Base-by-base conservation (phyloP, 352 stramenopile genomes). In the Phytophthora melonis region DNA sequence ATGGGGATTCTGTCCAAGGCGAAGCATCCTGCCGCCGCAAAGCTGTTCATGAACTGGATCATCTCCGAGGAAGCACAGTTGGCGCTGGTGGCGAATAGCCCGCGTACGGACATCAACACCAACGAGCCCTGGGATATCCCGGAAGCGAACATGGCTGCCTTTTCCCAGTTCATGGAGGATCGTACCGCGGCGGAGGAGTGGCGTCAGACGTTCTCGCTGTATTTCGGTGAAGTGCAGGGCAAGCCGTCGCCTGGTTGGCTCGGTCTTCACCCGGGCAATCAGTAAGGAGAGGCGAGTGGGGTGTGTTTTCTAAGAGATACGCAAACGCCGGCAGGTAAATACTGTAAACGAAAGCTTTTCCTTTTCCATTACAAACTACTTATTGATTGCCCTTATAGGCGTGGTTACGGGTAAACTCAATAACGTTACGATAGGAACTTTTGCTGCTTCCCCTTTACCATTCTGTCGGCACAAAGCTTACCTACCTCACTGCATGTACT, bases 21-120 rank as follows among this genome's bases (percentile, higher is more conserved):
- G 5, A 81, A 74, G 50, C 77, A 85, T 63, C 67, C 65, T 32
- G 80, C 78, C 0, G 78, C 80, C 0, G 72, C 78, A 30, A 88
- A 88, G 75, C 68, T 88, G 41, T 77, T 88, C 61, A 54, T 84
- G 61, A 86, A 85, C 72, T 88, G 80, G 78, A 43, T 80, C 57
- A 25, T 80, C 11, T 75, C 63, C 21, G 72, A 81, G 43, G 58
- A 80, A 10, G 47, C 58, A 5, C 80, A 87, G 52, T 67, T 43
- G 7, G 72, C 47, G 5, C 5, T 77, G 1, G 66, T 69, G 3
- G 50, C 16, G 3, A 63, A 55, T 34, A 80, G 66, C 6, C 32
- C 64, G 57, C 78, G 80, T 68, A 85, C 64, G 39, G 80, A 87
- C 47, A 39, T 88, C 60, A 71, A 71, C n/a, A 62, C 43, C 32